Base-by-base conservation (phyloP, 495 filamentous ascomycete species). In the Lichina pygmaea region DNA sequence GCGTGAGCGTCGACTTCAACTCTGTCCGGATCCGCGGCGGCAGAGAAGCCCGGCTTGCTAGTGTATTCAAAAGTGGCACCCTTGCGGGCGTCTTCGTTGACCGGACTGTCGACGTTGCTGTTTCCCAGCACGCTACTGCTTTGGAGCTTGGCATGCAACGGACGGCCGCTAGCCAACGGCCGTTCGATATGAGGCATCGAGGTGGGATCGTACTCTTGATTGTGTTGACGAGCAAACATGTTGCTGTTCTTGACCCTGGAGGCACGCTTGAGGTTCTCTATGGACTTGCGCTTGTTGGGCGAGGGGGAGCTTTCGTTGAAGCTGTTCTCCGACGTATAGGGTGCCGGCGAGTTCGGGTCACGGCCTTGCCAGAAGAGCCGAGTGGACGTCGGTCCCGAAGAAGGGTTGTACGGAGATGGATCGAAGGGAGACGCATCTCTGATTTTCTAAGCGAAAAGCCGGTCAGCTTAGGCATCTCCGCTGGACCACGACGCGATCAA, bases 171-270 rank as follows among this genome's bases (percentile, higher is more conserved):
- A 39, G 79, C 77, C 47, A 89, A 63, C 10, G 86, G 86, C 48
- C 86, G 68, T 52, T 91, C 79, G 9, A 82, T 65, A 37, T 78
- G 61, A 8, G 76, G 77, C 24, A 78, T 58, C 44, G 74, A 70
- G n/a, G 79, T 63, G 9, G 84, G 84, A 53, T 93, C 84, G 57
- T 93, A 91, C 54, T 93, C 82, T 53, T 86, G 71, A 54, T 83
- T 81, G 51, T 80, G 71, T 58, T 92, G 82, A 32, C 82, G 78
- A 17, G 82, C 80, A 52, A 93, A 81, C 67, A 94, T 93, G 62
- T 72, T 86, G 66, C 85, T 89, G 62, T 93, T 95, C 62, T 89
- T 92, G 44, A 97, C 89, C 38, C 89, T 78, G 37, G 86, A 93
- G 5, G 79, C 84, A 51, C 78, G 77, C 63, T 94, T 91, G 47